These are phyloP conservation scores for Ceriops decandra DNA, from an alignment of 345 rosid species.

Conservation along the genomic window DNA sequence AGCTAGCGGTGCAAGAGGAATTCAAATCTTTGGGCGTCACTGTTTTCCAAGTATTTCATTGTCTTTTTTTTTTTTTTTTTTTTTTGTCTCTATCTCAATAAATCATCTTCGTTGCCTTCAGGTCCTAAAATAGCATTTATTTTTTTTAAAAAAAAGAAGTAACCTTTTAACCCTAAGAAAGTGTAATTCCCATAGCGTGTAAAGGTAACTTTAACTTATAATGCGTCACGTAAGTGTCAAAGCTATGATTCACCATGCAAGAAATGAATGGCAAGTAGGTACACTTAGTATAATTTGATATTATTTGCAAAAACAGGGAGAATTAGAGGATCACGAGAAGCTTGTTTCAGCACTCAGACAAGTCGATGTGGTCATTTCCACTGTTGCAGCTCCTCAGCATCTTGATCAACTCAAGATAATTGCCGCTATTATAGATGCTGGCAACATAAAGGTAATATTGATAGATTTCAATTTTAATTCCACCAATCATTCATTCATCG, in stretches of 20 bases:
- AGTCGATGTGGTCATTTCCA: slow-evolving; percentile 43
- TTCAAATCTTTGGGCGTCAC: slow-evolving; percentile 32
- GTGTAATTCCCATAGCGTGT: too few species aligned
- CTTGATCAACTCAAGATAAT: slow-evolving; percentile 36
- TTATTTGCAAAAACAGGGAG: slow-evolving; percentile 17
- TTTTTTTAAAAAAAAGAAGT: too few species aligned
- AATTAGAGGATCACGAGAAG: slow-evolving; percentile 35
- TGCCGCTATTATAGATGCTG: slow-evolving; percentile 34
- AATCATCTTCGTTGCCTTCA: too few species aligned
- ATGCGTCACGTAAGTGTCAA: too few species aligned
- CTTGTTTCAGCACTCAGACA: slow-evolving; percentile 23
- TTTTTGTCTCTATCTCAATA: neutral
- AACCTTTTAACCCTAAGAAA: too few species aligned
- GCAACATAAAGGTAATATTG: slow-evolving; percentile 24
- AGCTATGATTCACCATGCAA: too few species aligned
- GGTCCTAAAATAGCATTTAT: too few species aligned
- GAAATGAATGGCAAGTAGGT: too few species aligned
- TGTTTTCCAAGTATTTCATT: slow-evolving; percentile 17
- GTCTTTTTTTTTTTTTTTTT: too few species aligned
- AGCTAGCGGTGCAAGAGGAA: slow-evolving; percentile 15
- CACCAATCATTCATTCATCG: neutral
- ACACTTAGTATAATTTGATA: too few species aligned
- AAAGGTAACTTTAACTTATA: too few species aligned
- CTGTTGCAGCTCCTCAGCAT: slow-evolving; percentile 35
- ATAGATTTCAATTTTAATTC: neutral